Evolutionary conservation across 2,329 filamentous ascomycete species (phyloP).

Genomic region (Furcasterigmium furcatum): DNA sequence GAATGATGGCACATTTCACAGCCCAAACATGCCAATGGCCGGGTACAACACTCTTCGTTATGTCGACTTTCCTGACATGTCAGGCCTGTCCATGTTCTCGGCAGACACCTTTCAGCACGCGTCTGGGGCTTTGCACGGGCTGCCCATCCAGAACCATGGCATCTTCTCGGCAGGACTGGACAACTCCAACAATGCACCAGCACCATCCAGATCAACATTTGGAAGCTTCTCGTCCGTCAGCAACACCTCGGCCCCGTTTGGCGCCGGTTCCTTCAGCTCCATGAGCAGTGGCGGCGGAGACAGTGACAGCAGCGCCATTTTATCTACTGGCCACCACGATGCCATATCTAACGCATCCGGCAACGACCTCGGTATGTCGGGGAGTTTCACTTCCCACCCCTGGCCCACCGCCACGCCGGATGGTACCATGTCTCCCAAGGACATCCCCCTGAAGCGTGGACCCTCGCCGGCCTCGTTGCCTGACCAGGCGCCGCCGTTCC

Average conservation of each 20-base stretch:
- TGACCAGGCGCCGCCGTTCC: slow-evolving; percentile 5
- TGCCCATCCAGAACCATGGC: background rate
- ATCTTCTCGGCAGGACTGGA: background rate
- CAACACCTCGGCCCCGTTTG: slow-evolving; percentile 1
- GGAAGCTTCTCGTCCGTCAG: slow-evolving; percentile 11
- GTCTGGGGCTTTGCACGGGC: background rate
- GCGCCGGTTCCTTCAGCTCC: slow-evolving; percentile 5
- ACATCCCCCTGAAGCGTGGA: background rate
- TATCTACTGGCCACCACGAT: slow-evolving; percentile 4
- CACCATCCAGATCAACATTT: too few species aligned
- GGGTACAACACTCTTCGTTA: background rate
- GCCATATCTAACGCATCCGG: too few species aligned
- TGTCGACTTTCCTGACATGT: slow-evolving; percentile 1
- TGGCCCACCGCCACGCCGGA: too few species aligned
- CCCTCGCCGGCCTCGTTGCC: slow-evolving; percentile 6
- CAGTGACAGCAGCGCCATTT: background rate
- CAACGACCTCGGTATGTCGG: too few species aligned
- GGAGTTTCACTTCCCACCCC: too few species aligned
- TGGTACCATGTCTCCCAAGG: background rate
- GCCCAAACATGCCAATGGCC: too few species aligned
- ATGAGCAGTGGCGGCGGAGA: background rate
- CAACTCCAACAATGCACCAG: background rate
- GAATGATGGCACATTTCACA: too few species aligned
- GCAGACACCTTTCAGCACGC: background rate
- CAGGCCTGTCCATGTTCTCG: background rate